phyloP scores from a whole-genome alignment of 129 eudicot species.

The Centrapalus pauciflorus region DNA sequence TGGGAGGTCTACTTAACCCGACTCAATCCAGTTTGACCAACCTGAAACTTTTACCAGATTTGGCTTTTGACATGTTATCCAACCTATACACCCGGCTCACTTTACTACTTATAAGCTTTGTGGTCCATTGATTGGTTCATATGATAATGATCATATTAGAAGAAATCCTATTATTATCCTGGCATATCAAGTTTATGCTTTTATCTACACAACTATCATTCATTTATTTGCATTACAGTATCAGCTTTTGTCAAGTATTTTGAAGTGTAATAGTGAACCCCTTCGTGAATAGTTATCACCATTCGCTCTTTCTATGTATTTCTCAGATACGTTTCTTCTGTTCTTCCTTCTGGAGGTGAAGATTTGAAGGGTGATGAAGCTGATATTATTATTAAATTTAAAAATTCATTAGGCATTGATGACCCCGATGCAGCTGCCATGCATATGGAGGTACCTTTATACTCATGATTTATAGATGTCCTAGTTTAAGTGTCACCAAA shows the following conservation, averaged over 20 bases:
- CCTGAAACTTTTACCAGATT: not conserved
- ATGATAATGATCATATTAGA: not conserved
- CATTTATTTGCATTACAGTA: not conserved
- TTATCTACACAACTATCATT: not conserved
- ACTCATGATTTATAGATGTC: not conserved
- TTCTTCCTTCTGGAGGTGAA: slow-evolving; percentile 78
- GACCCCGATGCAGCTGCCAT: slow-evolving; percentile 98
- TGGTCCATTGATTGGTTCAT: not conserved
- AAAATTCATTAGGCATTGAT: slow-evolving; percentile 84
- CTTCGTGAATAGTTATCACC: not conserved
- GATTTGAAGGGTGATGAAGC: slow-evolving; percentile 88
- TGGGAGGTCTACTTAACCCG: not conserved
- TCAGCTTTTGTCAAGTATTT: not conserved
- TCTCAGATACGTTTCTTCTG: slow-evolving; percentile 71
- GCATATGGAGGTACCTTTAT: slow-evolving; percentile 88
- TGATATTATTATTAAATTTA: slow-evolving; percentile 66
- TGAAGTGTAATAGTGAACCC: not conserved
- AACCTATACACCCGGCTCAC: not conserved
- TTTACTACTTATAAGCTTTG: slow-evolving; percentile 1
- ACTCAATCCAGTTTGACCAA: not conserved
- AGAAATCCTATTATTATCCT: not conserved
- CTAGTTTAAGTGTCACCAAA: not conserved
- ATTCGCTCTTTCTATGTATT: slow-evolving; percentile 1
- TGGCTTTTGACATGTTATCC: no score
- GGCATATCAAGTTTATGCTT: not conserved